Evolutionary conservation across 805 yeast species (phyloP).

Genomic region (Metschnikowia similis): DNA sequence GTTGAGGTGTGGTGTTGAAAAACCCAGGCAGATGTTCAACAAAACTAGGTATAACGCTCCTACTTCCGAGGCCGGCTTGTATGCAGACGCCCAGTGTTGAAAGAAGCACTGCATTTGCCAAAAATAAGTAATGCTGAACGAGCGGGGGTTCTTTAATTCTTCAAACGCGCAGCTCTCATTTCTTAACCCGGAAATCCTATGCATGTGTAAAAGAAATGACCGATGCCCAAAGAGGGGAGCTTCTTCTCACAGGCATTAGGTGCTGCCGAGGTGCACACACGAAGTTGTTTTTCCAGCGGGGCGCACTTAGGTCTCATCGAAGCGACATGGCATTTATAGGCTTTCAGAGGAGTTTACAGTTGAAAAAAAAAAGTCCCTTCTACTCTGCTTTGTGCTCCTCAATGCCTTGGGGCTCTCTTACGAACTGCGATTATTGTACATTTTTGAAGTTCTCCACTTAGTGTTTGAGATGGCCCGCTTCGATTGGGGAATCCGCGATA

Average conservation of each 20-base stretch:
- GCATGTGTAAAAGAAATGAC: neutral
- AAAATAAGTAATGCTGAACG: neutral
- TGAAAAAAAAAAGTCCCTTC: too few species aligned
- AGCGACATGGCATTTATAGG: too few species aligned
- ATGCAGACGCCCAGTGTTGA: neutral
- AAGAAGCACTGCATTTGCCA: neutral
- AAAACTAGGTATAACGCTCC: neutral
- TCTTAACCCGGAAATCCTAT: neutral
- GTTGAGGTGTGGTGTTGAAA: neutral
- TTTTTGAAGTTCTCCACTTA: too few species aligned
- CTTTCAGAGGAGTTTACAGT: too few species aligned
- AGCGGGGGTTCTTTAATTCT: neutral
- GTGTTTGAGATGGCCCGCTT: too few species aligned
- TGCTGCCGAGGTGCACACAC: neutral
- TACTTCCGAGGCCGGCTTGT: neutral
- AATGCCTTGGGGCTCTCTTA: too few species aligned
- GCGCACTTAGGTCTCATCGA: neutral
- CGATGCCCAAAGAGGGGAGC: neutral
- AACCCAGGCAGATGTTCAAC: neutral
- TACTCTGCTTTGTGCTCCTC: too few species aligned
- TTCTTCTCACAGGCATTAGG: too few species aligned
- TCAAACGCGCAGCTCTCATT: neutral
- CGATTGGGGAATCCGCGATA: too few species aligned
- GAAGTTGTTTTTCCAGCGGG: neutral
- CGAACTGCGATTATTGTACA: too few species aligned